Conservation (phyloP, 768 basidiomycete species). For the Amyloporia xantha region DNA sequence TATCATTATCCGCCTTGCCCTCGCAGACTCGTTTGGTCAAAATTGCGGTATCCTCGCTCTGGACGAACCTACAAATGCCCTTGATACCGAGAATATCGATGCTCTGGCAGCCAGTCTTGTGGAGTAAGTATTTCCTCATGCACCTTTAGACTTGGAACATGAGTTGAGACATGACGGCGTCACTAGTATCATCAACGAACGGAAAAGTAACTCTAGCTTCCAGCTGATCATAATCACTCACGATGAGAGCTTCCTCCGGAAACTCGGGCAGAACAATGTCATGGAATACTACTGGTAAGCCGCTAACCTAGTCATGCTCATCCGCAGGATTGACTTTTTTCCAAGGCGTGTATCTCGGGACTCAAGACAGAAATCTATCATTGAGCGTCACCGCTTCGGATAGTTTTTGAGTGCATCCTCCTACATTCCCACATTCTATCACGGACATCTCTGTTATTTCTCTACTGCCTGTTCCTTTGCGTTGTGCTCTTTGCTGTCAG, state of each 20-base stretch:
- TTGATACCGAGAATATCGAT: slow-evolving; percentile 94
- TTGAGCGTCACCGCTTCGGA: slow-evolving; percentile 63
- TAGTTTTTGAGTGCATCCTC: slow-evolving; percentile 27
- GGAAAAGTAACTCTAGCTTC: slow-evolving; percentile 85
- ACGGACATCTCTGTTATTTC: too few species aligned
- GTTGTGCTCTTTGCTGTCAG: too few species aligned
- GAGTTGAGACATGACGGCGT: not conserved
- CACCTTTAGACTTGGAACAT: not conserved
- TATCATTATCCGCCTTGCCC: slow-evolving; percentile 93
- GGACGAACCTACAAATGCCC: slow-evolving; percentile 96
- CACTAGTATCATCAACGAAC: slow-evolving; percentile 88
- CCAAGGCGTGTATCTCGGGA: slow-evolving; percentile 66
- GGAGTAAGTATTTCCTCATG: slow-evolving; percentile 52
- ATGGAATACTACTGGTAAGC: slow-evolving; percentile 92
- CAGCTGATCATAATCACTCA: slow-evolving; percentile 97
- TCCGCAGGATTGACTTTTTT: slow-evolving; percentile 1
- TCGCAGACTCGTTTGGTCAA: slow-evolving; percentile 96
- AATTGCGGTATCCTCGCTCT: slow-evolving; percentile 97
- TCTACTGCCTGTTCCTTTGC: too few species aligned
- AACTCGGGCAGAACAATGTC: slow-evolving; percentile 85
- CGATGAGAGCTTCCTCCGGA: slow-evolving; percentile 90
- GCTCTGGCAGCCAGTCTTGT: slow-evolving; percentile 87
- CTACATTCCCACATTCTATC: too few species aligned
- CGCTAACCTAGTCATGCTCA: not conserved
- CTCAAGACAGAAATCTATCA: slow-evolving; percentile 68